Evolutionary conservation across 352 stramenopile genomes (phyloP).

Genomic region (Pythium myriotylum): DNA sequence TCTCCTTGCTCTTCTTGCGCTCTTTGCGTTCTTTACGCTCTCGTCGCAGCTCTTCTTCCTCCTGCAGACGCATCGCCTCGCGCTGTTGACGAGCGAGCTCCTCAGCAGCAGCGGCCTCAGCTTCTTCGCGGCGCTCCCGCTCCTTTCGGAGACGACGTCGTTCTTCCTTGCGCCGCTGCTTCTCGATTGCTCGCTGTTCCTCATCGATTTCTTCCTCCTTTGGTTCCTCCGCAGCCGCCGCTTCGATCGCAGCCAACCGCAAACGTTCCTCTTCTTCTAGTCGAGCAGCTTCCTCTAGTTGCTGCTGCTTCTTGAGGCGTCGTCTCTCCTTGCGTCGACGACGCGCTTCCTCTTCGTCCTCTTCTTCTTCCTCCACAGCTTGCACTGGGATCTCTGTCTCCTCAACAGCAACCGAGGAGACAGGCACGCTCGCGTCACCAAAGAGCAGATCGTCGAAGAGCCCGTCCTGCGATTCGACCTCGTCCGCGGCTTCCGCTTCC

Average conservation of each 20-base stretch:
- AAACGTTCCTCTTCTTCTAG: constrained; percentile 7
- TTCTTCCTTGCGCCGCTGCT: constrained; percentile 23
- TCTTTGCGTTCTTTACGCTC: constrained; percentile 23
- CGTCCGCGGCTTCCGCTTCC: constrained; percentile 22
- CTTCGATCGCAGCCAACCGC: constrained; percentile 5
- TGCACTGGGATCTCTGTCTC: constrained; percentile 32
- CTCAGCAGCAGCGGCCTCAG: constrained; percentile 15
- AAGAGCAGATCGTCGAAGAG: constrained; percentile 23
- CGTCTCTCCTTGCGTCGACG: constrained; percentile 39
- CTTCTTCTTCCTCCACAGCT: constrained; percentile 34
- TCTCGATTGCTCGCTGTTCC: constrained; percentile 12
- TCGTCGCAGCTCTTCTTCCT: constrained; percentile 24
- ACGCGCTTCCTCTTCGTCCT: constrained; percentile 25
- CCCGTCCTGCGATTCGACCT: constrained; percentile 21
- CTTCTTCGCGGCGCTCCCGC: constrained; percentile 11
- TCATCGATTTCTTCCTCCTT: constrained; percentile 15
- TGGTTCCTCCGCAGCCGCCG: neutral
- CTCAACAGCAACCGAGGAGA: neutral
- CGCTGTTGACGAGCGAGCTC: constrained; percentile 21
- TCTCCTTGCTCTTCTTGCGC: constrained; percentile 29
- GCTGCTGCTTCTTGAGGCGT: constrained; percentile 35
- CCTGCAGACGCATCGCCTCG: constrained; percentile 7
- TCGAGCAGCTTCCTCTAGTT: constrained; percentile 15
- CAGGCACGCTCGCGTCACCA: constrained; percentile 21
- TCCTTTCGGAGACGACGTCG: constrained; percentile 18